A percentile compares a stretch with the other conserved stretches of the same genome.
Evolutionary conservation across 148 eudicot genomes (phyloP).

Genomic region (Dianthus caryophyllus): DNA sequence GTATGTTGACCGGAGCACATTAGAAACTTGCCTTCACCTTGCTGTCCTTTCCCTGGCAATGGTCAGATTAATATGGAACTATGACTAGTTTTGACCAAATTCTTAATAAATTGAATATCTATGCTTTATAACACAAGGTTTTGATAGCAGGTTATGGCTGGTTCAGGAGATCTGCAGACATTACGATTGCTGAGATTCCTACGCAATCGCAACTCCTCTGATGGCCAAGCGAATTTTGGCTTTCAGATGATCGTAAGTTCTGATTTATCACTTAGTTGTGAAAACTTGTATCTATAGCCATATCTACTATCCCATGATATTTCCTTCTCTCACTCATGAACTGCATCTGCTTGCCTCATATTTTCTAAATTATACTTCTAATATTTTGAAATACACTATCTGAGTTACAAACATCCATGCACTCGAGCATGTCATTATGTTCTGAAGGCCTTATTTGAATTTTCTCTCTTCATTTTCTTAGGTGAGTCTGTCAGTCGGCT

Average conservation of each 20-base stretch:
- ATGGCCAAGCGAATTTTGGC: slow-evolving; percentile 82
- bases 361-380: not conserved
- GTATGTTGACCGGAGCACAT: slow-evolving; percentile 85
- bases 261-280: slow-evolving; percentile 6
- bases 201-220: slow-evolving; percentile 71
- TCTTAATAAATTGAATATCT: slow-evolving; percentile 4
- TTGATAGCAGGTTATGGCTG: slow-evolving; percentile 92
- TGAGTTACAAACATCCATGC: not conserved
- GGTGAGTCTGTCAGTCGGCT: slow-evolving; percentile 93
- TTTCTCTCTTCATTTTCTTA: slow-evolving; percentile 20
- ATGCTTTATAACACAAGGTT: slow-evolving; percentile 20
- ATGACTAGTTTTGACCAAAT: not conserved
- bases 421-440: not conserved
- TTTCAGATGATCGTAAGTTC: slow-evolving; percentile 80
- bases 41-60: slow-evolving; percentile 76
- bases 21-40: slow-evolving; percentile 94
- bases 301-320: not conserved
- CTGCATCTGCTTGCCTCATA: not conserved
- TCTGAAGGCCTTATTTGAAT: not conserved
- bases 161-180: slow-evolving; percentile 85
- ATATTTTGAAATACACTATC: not conserved
- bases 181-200: slow-evolving; percentile 75
- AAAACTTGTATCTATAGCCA: not conserved
- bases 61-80: slow-evolving; percentile 41
- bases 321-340: not conserved